These are phyloP conservation scores for Saccharomyces pastorianus DNA, from an alignment of 1,139 yeast species.

Conservation along the genomic window DNA sequence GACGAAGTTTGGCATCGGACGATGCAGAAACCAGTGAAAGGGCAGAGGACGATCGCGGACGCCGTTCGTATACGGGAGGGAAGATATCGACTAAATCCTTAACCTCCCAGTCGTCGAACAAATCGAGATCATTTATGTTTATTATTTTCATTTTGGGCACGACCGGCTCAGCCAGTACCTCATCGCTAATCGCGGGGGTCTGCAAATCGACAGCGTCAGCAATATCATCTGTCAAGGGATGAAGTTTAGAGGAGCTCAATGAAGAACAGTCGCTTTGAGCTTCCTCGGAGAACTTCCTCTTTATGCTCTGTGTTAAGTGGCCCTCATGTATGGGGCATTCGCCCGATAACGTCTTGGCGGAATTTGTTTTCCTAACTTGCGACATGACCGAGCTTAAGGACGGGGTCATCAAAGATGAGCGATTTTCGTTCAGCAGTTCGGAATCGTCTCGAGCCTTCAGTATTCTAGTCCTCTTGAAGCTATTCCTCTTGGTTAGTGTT, in stretches of 20 bases:
- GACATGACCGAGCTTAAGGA: constrained; percentile 21
- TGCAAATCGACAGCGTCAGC: constrained; percentile 8
- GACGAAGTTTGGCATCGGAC: constrained; percentile 1
- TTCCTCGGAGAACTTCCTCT: constrained; percentile 8
- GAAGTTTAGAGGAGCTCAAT: constrained; percentile 1
- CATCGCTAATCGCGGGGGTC: background rate
- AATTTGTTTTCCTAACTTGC: constrained; percentile 10
- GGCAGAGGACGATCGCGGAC: background rate
- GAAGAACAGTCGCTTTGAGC: constrained; percentile 5
- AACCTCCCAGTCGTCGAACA: constrained; percentile 15
- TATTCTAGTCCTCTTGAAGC: background rate
- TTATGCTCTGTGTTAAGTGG: constrained; percentile 3
- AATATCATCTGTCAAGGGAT: constrained; percentile 2
- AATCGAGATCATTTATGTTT: constrained; percentile 23
- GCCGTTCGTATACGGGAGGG: constrained; percentile 19
- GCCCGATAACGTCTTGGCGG: constrained; percentile 4
- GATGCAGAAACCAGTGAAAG: constrained; percentile 5
- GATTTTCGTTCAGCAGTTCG: background rate
- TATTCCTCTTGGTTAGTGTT: background rate
- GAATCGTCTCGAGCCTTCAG: background rate
- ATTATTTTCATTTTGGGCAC: constrained; percentile 16
- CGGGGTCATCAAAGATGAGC: constrained; percentile 11
- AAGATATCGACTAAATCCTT: constrained; percentile 19
- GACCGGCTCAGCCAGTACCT: background rate
- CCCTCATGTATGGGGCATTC: constrained; percentile 1